Evolutionary conservation across 345 rosid genomes (phyloP).

Genomic region (Microcos paniculata): DNA sequence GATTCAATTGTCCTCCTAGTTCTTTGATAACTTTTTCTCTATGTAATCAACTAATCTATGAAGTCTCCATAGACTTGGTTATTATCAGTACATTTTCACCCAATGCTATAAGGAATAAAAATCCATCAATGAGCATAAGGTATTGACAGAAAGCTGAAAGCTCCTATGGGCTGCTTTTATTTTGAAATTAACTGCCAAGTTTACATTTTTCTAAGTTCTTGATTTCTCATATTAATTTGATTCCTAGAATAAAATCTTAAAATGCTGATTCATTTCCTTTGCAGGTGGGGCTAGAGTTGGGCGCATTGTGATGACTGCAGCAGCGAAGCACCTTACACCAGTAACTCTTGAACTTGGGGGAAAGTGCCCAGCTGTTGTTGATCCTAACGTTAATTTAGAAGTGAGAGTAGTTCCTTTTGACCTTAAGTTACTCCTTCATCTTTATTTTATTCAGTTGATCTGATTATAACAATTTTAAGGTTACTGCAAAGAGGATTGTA

Average conservation of each 20-base stretch:
- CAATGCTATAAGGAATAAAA: not conserved
- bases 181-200: not conserved
- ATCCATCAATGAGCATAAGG: not conserved
- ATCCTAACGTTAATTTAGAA: conserved; percentile 66
- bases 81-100: not conserved
- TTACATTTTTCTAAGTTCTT: not conserved
- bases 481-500: conserved; percentile 70
- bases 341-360: conserved; percentile 96
- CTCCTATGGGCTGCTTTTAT: not conserved
- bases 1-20: not conserved
- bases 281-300: conserved; percentile 79
- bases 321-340: conserved; percentile 95
- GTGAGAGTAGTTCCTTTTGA: conserved; percentile 35
- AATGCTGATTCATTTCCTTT: conserved; percentile 10
- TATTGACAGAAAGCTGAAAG: not conserved
- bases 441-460: not conserved
- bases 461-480: conserved; percentile 41
- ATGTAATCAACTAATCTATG: not conserved
- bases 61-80: not conserved
- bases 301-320: conserved; percentile 92
- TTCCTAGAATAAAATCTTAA: not conserved
- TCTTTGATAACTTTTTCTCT: not conserved
- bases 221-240: not conserved
- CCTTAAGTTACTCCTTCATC: not conserved
- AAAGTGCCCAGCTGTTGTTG: conserved; percentile 85